These are phyloP conservation scores for Diaporthe sp. DNA, from an alignment of 2,329 filamentous ascomycete species.

Conservation along the genomic window DNA sequence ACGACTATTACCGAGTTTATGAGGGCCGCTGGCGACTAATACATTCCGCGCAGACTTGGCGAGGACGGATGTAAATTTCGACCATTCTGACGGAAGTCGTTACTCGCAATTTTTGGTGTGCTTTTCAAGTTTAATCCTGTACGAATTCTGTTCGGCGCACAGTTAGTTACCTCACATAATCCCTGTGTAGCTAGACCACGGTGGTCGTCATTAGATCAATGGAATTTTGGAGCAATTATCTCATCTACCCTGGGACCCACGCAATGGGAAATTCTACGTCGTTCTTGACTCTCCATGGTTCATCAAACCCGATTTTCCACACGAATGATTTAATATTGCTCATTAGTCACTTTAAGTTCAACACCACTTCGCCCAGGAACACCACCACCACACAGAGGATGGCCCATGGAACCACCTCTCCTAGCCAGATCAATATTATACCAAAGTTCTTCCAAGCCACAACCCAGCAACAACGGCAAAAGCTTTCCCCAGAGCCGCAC, in stretches of 20 bases:
- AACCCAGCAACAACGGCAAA: conserved; percentile 2
- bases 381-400: conserved; percentile 29
- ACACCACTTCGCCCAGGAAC: conserved; percentile 40
- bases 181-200: not conserved
- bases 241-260: not conserved
- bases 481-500: conserved; percentile 22
- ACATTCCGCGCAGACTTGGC: too few species aligned
- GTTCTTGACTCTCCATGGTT: not conserved
- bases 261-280: too few species aligned
- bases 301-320: not conserved
- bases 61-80: not conserved
- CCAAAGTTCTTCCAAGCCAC: conserved; percentile 16
- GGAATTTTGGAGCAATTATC: not conserved
- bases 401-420: conserved; percentile 39
- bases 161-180: not conserved
- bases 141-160: not conserved
- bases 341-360: not conserved
- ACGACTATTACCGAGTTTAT: conserved; percentile 36
- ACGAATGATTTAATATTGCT: too few species aligned
- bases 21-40: not conserved
- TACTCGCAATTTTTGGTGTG: conserved; percentile 11
- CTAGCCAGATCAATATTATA: conserved; percentile 16
- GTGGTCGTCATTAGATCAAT: not conserved
- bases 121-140: not conserved
- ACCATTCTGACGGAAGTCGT: not conserved